Base-by-base conservation (phyloP, 768 basidiomycete species). In the Fistulinella prunicolor region DNA sequence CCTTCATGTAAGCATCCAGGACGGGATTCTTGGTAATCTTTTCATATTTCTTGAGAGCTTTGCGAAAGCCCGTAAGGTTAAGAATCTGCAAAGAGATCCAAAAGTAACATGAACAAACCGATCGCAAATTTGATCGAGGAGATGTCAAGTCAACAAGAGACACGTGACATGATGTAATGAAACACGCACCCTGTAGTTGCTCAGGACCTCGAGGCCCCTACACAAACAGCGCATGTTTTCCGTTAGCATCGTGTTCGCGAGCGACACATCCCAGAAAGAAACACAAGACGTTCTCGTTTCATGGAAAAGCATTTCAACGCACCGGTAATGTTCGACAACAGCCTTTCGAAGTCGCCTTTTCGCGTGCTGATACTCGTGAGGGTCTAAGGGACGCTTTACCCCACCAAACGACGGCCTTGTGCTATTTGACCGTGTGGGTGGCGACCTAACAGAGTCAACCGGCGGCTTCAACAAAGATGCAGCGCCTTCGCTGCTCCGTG, bases 1-100 rank as follows among this genome's bases (percentile, higher is more conserved):
- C 87, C 17, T 74, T 69, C 74, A 88, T 93, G 61, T 94, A 96
- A 36, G 84, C 77, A n/a, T 84, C 74, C 61, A 89, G 81, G n/a
- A 80, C 83, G 5, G 76, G 73, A 20, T 89, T 83, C 65, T 76
- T 81, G 6, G 91, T 87, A 6, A 77, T 69, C 61, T 90, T 92
- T 59, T 89, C 88, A 55, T 89, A 92, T 62, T 91, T 91, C 68
- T 92, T 91, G 46, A 92, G 59, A 0, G 86, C 85, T 60, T 92
- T 91, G 26, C 88, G 76, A 62, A 95, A 93, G 1, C 94, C 95
- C 0, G 90, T 91, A 4, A 92, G 65, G 64, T 99, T 97, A 28
- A 96, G 68, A 40, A 93, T 83, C 85, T 90, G 48, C n/a, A 8
- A n/a, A 32, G 30, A 32, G 7, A 32, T 32, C 30, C 35, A 36